A percentile compares a stretch with the other conserved stretches of the same genome.
These are phyloP conservation scores for Aspergillus wentii DNA, from an alignment of 495 filamentous ascomycete genomes.

Conservation along the genomic window DNA sequence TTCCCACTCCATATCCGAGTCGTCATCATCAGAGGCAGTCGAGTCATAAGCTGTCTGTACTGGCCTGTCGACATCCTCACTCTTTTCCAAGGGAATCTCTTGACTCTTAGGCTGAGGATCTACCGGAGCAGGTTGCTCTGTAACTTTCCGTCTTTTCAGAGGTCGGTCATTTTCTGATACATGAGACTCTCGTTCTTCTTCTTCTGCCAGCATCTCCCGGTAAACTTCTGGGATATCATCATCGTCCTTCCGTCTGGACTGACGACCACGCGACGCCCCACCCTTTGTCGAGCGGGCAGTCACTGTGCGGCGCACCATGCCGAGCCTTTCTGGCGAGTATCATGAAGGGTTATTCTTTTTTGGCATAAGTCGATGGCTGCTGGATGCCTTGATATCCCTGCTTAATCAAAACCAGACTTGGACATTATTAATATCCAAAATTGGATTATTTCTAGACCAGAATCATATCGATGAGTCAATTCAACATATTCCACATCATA, in stretches of 20 bases:
- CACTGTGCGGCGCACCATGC: slow-evolving; percentile 19
- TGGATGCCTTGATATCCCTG: too few relatives aligned
- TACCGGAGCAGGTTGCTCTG: slow-evolving; percentile 20
- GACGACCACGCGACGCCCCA: slow-evolving; percentile 11
- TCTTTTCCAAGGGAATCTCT: slow-evolving; percentile 6
- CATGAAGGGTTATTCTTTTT: too few relatives aligned
- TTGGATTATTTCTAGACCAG: too few relatives aligned
- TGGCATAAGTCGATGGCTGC: too few relatives aligned
- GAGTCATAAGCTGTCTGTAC: slow-evolving; percentile 43
- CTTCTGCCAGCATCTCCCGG: slow-evolving; percentile 63
- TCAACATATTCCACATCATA: too few relatives aligned
- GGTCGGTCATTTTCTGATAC: slow-evolving; percentile 27
- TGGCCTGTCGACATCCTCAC: slow-evolving; percentile 14
- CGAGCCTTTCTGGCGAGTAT: slow-evolving; percentile 4
- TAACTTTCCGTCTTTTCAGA: slow-evolving; percentile 42
- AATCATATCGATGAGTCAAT: too few relatives aligned
- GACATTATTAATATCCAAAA: too few relatives aligned
- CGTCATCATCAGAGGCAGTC: slow-evolving; percentile 47
- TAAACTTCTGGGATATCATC: slow-evolving; percentile 52
- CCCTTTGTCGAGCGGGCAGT: slow-evolving; percentile 12
- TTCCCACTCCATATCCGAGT: slow-evolving; percentile 69
- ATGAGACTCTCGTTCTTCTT: slow-evolving; percentile 37
- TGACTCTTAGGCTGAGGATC: slow-evolving; percentile 4
- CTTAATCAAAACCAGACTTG: too few relatives aligned
- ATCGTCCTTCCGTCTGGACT: slow-evolving; percentile 7